A percentile compares a stretch with the other conserved stretches of the same genome.
Conservation (phyloP, 805 yeast species). For the Nakazawaea ishiwadae region DNA sequence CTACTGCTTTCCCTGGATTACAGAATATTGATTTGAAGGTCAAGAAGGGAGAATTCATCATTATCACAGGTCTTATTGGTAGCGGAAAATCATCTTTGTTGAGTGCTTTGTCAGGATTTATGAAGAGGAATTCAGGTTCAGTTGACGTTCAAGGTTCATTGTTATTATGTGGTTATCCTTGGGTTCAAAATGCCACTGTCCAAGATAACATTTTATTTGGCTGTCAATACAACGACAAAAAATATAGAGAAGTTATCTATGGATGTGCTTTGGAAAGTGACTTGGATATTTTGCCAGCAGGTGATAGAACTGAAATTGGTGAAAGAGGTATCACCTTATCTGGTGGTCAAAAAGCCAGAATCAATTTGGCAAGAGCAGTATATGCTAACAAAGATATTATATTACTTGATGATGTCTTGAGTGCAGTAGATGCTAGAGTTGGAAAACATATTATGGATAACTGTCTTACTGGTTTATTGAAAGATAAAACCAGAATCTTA, state of each 20-base stretch:
- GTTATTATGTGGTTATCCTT: slow-evolving; percentile 59
- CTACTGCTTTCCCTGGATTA: slow-evolving; percentile 40
- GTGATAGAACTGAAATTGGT: slow-evolving; percentile 77
- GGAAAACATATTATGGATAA: slow-evolving; percentile 64
- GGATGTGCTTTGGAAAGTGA: slow-evolving; percentile 70
- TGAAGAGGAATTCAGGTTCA: slow-evolving; percentile 51
- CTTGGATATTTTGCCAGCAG: slow-evolving; percentile 62
- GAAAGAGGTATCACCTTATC: slow-evolving; percentile 81
- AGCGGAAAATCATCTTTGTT: slow-evolving; percentile 76
- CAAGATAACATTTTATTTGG: slow-evolving; percentile 75
- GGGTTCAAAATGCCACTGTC: slow-evolving; percentile 82
- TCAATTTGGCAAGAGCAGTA: slow-evolving; percentile 72
- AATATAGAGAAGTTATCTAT: slow-evolving; percentile 49
- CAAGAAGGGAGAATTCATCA: slow-evolving; percentile 59
- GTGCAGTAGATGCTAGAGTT: slow-evolving; percentile 82
- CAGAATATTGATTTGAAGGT: slow-evolving; percentile 45
- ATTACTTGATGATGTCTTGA: slow-evolving; percentile 67
- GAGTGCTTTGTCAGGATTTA: slow-evolving; percentile 66
- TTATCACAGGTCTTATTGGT: slow-evolving; percentile 73
- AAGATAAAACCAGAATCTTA: slow-evolving; percentile 53
- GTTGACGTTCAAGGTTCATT: slow-evolving; percentile 49
- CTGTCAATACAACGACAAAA: slow-evolving; percentile 39
- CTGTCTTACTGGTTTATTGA: slow-evolving; percentile 53
- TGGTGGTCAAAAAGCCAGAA: slow-evolving; percentile 89
- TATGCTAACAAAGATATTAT: slow-evolving; percentile 65